Evolutionary conservation across 2,329 filamentous ascomycete species (phyloP), one percentile per base, ranked within the genome.

Genomic region (Penicillium sp.): DNA sequence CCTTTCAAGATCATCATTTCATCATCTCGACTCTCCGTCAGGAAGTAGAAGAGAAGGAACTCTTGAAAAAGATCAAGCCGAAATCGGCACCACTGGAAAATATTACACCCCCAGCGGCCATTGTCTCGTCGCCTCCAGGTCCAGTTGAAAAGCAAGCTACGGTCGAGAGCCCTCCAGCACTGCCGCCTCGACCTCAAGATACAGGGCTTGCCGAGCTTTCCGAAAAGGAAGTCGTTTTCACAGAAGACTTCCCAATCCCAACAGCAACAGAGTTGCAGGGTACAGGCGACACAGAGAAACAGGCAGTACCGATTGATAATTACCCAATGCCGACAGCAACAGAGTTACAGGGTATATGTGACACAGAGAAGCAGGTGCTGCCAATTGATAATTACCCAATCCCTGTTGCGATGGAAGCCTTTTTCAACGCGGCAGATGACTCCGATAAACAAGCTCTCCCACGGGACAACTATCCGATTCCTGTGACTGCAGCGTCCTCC

Each of bases 371-470:
- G 23, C 40, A 48, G 28, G 50, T 45, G 18, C 16, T 58, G 2
- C 39, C 47, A 10, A 26, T 24, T 28, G 54, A 61, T 13, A 31
- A 59, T n/a, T 48, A 57, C 6, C 58, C 58, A 18, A 58, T 61
- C 3, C 60, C 59, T 6, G 50, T 58, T 10, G 19, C 19, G 8
- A 43, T 36, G 26, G 52, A 48, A 28, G 46, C 48, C 34, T 56
- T 54, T 26, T 42, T 34, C 16, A 51, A 43, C 24, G 24, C 34
- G 28, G 18, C 44, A 42, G 29, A 33, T 9, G 52, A 55, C 33
- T 48, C 52, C 34, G 46, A 55, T 31, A 54, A 55, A 33, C 52
- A 58, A 33, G 47, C 23, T 5, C 34, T 58, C 28, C 23, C 52
- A 3, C 42, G 13, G 7, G 54, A 53, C 14, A 40, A 28, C 10